Evolutionary conservation across 106 monocot species (phyloP).

Genomic region (Platanthera zijinensis): DNA sequence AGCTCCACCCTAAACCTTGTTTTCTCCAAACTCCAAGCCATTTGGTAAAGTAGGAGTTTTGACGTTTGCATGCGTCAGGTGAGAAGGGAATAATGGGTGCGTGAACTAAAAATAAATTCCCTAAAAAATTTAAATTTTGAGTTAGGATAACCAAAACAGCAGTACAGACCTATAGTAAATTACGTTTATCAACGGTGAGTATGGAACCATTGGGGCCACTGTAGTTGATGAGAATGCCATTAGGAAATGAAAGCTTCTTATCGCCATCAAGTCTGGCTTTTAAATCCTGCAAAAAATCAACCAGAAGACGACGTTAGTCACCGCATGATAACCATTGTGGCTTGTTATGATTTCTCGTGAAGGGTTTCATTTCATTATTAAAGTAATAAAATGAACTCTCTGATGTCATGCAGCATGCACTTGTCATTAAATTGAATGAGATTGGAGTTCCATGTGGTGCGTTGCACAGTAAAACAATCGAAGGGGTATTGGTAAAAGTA

Average conservation of each 20-base stretch:
- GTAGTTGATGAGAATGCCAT: slow-evolving; percentile 80
- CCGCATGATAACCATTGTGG: neutral
- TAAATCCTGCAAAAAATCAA: slow-evolving; percentile 23
- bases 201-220: slow-evolving; percentile 37
- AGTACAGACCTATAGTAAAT: too few species aligned
- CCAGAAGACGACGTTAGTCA: neutral
- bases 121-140: too few species aligned
- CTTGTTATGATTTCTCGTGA: neutral
- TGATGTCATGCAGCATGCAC: neutral
- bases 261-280: slow-evolving; percentile 49
- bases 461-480: neutral
- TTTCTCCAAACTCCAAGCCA: too few species aligned
- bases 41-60: too few species aligned
- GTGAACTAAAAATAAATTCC: too few species aligned
- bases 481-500: neutral
- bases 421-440: too few species aligned
- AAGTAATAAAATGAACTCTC: neutral
- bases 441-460: too few species aligned
- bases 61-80: too few species aligned
- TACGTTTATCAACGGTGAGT: slow-evolving; percentile 65
- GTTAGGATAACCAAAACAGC: too few species aligned
- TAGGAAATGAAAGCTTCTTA: slow-evolving; percentile 44
- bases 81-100: too few species aligned
- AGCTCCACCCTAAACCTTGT: too few species aligned
- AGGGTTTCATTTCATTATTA: neutral